These are phyloP conservation scores for Porcisia deanei DNA, from an alignment of 208 protist genomes.

Conservation along the genomic window DNA sequence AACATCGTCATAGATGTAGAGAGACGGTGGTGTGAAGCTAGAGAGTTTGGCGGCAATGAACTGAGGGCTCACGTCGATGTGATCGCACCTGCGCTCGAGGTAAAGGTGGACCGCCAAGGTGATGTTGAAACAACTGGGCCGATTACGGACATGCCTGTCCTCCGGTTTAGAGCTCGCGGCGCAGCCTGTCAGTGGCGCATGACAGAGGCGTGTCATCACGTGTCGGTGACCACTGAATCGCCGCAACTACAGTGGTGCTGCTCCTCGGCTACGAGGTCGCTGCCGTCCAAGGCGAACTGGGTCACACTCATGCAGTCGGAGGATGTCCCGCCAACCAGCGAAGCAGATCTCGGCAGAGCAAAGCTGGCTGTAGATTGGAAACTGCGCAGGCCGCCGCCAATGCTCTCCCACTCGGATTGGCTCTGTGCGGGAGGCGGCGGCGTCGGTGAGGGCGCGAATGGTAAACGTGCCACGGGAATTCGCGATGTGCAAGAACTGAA, in stretches of 20 bases:
- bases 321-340: neutral
- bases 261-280: neutral
- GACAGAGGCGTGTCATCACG: constrained; percentile 18
- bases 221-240: neutral
- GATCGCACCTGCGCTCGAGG: neutral
- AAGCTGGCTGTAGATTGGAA: constrained; percentile 23
- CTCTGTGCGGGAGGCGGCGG: neutral
- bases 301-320: constrained; percentile 12
- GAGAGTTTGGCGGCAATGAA: neutral
- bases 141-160: neutral
- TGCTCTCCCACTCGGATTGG: constrained; percentile 32
- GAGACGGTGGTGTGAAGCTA: neutral
- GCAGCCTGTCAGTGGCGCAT: constrained; percentile 12
- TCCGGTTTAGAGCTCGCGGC: constrained; percentile 13
- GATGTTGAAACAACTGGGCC: neutral
- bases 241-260: constrained; percentile 23
- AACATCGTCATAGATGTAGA: neutral
- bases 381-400: constrained; percentile 16
- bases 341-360: neutral
- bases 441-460: neutral
- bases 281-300: neutral
- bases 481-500: constrained; percentile 24
- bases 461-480: neutral
- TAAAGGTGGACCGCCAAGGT: constrained; percentile 4
- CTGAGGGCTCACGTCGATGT: constrained; percentile 1